phyloP scores from a whole-genome alignment of 1,139 yeast species.

The Candida buenavistaensis region DNA sequence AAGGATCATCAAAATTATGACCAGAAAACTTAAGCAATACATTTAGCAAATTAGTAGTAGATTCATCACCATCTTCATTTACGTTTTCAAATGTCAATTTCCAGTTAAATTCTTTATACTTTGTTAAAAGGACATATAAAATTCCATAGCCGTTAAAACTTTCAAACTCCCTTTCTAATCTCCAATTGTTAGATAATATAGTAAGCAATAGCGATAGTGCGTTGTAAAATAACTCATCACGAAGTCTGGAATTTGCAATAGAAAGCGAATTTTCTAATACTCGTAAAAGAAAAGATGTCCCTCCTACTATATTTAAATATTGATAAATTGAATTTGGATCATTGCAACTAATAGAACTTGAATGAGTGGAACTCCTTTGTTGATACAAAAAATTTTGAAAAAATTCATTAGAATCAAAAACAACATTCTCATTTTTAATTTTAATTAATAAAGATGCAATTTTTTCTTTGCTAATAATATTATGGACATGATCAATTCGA shows the following conservation, averaged over 20 bases:
- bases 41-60: slow-evolving; percentile 18
- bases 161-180: slow-evolving; percentile 43
- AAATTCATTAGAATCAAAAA: slow-evolving; percentile 33
- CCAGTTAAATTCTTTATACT: slow-evolving; percentile 28
- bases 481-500: neutral
- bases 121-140: slow-evolving; percentile 30
- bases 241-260: slow-evolving; percentile 7
- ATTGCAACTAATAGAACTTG: slow-evolving; percentile 17
- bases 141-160: slow-evolving; percentile 44
- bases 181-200: slow-evolving; percentile 35
- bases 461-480: slow-evolving; percentile 9
- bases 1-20: slow-evolving; percentile 22
- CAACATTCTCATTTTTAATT: slow-evolving; percentile 26
- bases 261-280: slow-evolving; percentile 30
- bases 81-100: slow-evolving; percentile 17
- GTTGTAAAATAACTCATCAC: slow-evolving; percentile 25
- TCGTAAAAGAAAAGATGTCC: slow-evolving; percentile 32
- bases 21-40: slow-evolving; percentile 28
- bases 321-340: slow-evolving; percentile 30
- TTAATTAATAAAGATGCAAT: slow-evolving; percentile 23
- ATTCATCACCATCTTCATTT: slow-evolving; percentile 5
- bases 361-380: slow-evolving; percentile 13
- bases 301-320: slow-evolving; percentile 38
- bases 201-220: slow-evolving; percentile 27
- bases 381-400: slow-evolving; percentile 14